These are phyloP conservation scores for Alloascoidea hylecoeti DNA, from an alignment of 805 yeast genomes.

Conservation along the genomic window DNA sequence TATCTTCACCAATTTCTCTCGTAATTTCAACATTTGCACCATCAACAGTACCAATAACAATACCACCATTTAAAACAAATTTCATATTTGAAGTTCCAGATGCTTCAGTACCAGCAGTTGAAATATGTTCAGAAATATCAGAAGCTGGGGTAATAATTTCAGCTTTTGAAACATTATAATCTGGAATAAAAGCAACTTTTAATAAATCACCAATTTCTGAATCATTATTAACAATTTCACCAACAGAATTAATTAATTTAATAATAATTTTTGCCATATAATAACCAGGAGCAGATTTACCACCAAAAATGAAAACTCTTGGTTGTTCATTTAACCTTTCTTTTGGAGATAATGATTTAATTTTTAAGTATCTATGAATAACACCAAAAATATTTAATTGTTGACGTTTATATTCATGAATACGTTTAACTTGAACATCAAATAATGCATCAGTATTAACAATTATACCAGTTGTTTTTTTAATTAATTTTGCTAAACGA, in stretches of 20 bases:
- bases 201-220: slow-evolving; percentile 58
- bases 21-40: slow-evolving; percentile 96
- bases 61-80: slow-evolving; percentile 87
- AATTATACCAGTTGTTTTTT: slow-evolving; percentile 45
- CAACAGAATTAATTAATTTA: slow-evolving; percentile 71
- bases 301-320: slow-evolving; percentile 77
- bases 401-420: slow-evolving; percentile 93
- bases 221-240: slow-evolving; percentile 70
- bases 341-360: slow-evolving; percentile 51
- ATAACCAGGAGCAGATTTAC: slow-evolving; percentile 96
- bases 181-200: slow-evolving; percentile 82
- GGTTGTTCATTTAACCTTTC: slow-evolving; percentile 55
- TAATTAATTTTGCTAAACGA: slow-evolving; percentile 51
- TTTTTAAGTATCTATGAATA: slow-evolving; percentile 64
- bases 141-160: slow-evolving; percentile 84
- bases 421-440: slow-evolving; percentile 88
- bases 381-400: slow-evolving; percentile 87
- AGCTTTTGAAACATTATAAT: slow-evolving; percentile 89
- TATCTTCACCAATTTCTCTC: slow-evolving; percentile 86
- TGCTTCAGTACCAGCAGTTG: slow-evolving; percentile 96
- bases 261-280: slow-evolving; percentile 89
- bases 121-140: slow-evolving; percentile 84
- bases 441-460: slow-evolving; percentile 66
- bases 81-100: slow-evolving; percentile 95
- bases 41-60: slow-evolving; percentile 89